These are phyloP conservation scores for Solanum rostratum DNA, from an alignment of 257 asterid genomes.

Conservation along the genomic window DNA sequence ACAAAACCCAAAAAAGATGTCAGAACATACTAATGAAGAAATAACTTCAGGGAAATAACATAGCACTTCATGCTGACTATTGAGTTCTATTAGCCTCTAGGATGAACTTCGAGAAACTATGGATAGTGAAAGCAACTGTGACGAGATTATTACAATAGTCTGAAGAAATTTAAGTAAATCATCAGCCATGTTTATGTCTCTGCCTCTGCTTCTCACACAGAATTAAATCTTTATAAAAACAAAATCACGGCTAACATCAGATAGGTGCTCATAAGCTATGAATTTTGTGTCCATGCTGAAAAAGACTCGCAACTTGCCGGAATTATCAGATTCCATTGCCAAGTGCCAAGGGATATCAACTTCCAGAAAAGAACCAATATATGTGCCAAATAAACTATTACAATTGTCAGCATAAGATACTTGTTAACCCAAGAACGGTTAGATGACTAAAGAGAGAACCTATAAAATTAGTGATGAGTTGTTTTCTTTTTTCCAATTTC, in stretches of 20 bases:
- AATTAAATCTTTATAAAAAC: not conserved
- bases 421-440: not conserved
- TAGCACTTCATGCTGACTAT: not conserved
- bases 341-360: not conserved
- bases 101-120: not conserved
- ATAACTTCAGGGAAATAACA: not conserved
- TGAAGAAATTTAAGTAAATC: not conserved
- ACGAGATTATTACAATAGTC: not conserved
- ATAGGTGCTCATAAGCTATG: not conserved
- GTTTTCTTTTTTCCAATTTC: too few species aligned
- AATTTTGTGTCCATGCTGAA: not conserved
- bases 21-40: not conserved
- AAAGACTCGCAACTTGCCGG: not conserved
- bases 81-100: not conserved
- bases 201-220: not conserved
- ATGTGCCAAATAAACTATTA: not conserved
- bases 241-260: not conserved
- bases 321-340: not conserved
- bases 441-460: not conserved
- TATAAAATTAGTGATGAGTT: not conserved
- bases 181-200: not conserved
- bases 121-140: not conserved
- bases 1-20: conserved; percentile 9
- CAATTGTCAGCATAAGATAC: not conserved
- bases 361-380: not conserved